phyloP scores from a whole-genome alignment of 495 filamentous ascomycete genomes.

The Podospora tetraspora region DNA sequence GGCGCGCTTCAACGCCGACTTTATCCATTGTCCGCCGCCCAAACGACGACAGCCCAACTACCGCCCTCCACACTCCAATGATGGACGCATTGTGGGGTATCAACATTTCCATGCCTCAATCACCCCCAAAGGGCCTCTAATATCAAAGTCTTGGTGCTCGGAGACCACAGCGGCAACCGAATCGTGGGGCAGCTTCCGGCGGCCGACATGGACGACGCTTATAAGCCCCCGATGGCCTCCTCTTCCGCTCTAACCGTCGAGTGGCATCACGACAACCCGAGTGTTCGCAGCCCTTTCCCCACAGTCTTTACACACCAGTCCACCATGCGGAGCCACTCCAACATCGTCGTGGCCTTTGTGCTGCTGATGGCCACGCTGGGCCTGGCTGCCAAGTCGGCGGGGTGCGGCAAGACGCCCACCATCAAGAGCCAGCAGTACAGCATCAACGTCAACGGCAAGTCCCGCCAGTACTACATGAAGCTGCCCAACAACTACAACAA shows the following conservation, averaged over 20 bases:
- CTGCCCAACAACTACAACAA: conserved; percentile 42
- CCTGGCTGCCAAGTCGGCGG: conserved; percentile 27
- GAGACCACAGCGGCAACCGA: not conserved
- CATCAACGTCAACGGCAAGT: conserved; percentile 27
- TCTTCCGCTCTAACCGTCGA: not conserved
- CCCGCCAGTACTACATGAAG: conserved; percentile 36
- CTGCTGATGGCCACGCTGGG: conserved; percentile 2
- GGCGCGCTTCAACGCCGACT: not conserved
- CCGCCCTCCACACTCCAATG: not conserved
- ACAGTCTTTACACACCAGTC: not conserved
- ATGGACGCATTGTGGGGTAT: not conserved
- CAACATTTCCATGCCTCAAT: not conserved
- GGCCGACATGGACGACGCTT: not conserved
- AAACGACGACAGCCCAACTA: not conserved
- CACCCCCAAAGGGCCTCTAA: not conserved
- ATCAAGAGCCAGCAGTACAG: conserved; percentile 30
- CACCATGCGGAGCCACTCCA: not conserved
- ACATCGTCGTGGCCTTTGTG: conserved; percentile 4
- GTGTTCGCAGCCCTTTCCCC: not conserved
- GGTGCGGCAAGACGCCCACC: conserved; percentile 38
- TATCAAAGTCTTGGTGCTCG: not conserved
- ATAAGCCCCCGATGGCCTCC: not conserved
- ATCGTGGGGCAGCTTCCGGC: not conserved
- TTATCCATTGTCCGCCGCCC: not conserved
- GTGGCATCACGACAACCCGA: not conserved